phyloP scores from a whole-genome alignment of 1,139 yeast species.

The Magnusiomyces fungicola region DNA sequence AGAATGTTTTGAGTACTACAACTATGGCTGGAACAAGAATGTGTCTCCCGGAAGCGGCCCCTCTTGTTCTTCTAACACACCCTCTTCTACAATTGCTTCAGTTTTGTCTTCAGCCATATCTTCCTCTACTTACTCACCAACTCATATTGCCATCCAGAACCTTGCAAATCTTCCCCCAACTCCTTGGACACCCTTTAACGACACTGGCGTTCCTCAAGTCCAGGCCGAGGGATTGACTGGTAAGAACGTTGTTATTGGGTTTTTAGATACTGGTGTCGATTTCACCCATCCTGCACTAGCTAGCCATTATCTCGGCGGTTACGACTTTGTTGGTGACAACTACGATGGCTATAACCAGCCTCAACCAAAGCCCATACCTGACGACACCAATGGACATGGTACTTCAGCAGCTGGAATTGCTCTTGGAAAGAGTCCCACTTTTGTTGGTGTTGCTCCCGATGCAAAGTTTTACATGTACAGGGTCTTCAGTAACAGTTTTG shows the following conservation, averaged over 20 bases:
- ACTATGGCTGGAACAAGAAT: background rate
- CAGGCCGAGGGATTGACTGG: constrained; percentile 19
- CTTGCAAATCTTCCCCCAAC: background rate
- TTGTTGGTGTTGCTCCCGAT: constrained; percentile 45
- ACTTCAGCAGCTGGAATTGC: constrained; percentile 57
- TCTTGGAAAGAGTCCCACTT: constrained; percentile 36
- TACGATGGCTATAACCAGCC: background rate
- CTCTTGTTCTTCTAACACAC: background rate
- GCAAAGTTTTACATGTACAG: constrained; percentile 20
- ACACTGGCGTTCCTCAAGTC: constrained; percentile 18
- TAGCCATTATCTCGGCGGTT: constrained; percentile 18
- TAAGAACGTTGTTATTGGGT: constrained; percentile 16
- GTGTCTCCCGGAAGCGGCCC: background rate
- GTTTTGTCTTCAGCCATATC: no score
- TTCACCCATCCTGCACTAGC: constrained; percentile 16
- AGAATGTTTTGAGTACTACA: background rate
- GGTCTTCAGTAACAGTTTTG: constrained; percentile 16
- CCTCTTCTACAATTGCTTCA: no score
- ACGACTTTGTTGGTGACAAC: background rate
- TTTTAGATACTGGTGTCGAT: constrained; percentile 22
- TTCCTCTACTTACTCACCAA: background rate
- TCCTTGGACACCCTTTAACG: constrained; percentile 11
- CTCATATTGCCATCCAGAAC: background rate
- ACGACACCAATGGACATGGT: constrained; percentile 43
- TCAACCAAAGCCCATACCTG: constrained; percentile 15